These are phyloP conservation scores for Kluyveromyces sp. DNA, from an alignment of 1,139 yeast species.

Conservation along the genomic window DNA sequence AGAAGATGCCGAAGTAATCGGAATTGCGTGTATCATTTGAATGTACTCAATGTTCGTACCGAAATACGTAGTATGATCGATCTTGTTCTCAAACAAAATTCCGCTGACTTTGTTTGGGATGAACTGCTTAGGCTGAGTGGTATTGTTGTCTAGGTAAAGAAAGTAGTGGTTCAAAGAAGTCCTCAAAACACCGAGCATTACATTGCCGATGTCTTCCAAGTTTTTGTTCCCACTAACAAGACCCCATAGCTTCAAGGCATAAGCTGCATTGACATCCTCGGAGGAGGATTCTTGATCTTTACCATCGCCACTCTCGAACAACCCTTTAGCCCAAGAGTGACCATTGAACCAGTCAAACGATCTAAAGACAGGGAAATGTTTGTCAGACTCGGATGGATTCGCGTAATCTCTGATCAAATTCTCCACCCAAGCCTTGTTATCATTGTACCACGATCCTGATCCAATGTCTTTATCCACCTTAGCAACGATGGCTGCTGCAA, in stretches of 20 bases:
- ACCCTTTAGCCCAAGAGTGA: constrained; percentile 77
- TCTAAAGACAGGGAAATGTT: constrained; percentile 65
- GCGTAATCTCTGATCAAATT: constrained; percentile 62
- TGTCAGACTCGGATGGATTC: constrained; percentile 50
- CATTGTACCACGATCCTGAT: constrained; percentile 45
- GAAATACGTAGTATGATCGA: constrained; percentile 87
- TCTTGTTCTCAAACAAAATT: constrained; percentile 75
- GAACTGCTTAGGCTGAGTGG: constrained; percentile 45
- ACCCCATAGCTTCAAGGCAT: constrained; percentile 70
- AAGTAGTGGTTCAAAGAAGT: constrained; percentile 57
- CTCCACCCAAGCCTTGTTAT: constrained; percentile 51
- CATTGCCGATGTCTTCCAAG: constrained; percentile 49
- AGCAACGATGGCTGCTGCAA: constrained; percentile 62
- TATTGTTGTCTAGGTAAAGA: constrained; percentile 45
- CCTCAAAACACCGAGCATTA: constrained; percentile 55
- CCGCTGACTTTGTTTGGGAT: constrained; percentile 67
- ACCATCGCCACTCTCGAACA: constrained; percentile 69
- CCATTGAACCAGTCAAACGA: constrained; percentile 75
- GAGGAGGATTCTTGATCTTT: constrained; percentile 73
- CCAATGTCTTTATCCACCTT: constrained; percentile 43
- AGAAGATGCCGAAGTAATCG: constrained; percentile 80
- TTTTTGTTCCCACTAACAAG: constrained; percentile 45
- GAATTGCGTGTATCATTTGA: constrained; percentile 94
- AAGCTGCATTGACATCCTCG: constrained; percentile 69
- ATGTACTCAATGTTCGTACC: constrained; percentile 73